phyloP scores from a whole-genome alignment of 352 stramenopile genomes.

The Elongisporangium prolatum region DNA sequence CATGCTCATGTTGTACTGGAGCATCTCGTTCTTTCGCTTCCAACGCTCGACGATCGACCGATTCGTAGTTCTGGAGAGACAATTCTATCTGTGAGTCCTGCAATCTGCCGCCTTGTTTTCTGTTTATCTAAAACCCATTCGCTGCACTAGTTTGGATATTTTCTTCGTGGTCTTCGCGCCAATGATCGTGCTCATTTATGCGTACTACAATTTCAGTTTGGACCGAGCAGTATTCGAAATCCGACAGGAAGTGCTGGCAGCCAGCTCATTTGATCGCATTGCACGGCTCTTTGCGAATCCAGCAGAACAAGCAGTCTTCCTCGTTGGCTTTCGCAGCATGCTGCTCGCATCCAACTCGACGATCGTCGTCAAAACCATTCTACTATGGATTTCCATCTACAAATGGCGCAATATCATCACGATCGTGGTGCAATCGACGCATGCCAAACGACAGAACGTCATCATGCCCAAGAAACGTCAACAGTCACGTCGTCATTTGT shows the following conservation, averaged over 20 bases:
- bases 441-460: neutral
- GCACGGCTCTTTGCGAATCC: slow-evolving; percentile 44
- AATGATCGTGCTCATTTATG: slow-evolving; percentile 33
- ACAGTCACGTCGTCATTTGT: neutral
- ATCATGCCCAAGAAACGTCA: neutral
- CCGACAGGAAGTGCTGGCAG: slow-evolving; percentile 20
- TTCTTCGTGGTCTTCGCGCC: slow-evolving; percentile 61
- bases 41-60: slow-evolving; percentile 28
- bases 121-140: too few species aligned
- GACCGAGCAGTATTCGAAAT: slow-evolving; percentile 30
- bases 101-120: too few species aligned
- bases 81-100: slow-evolving; percentile 16
- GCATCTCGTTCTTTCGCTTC: slow-evolving; percentile 43
- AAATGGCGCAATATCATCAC: slow-evolving; percentile 40
- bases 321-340: slow-evolving; percentile 39
- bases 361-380: slow-evolving; percentile 25
- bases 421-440: slow-evolving; percentile 8
- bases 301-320: slow-evolving; percentile 29
- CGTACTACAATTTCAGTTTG: slow-evolving; percentile 37
- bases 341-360: slow-evolving; percentile 21
- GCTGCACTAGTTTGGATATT: slow-evolving; percentile 43
- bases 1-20: slow-evolving; percentile 36
- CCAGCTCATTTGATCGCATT: slow-evolving; percentile 27
- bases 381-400: slow-evolving; percentile 32
- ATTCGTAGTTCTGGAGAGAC: slow-evolving; percentile 20